These are phyloP conservation scores for Bruguiera parviflora DNA, from an alignment of 345 rosid genomes.

Conservation along the genomic window DNA sequence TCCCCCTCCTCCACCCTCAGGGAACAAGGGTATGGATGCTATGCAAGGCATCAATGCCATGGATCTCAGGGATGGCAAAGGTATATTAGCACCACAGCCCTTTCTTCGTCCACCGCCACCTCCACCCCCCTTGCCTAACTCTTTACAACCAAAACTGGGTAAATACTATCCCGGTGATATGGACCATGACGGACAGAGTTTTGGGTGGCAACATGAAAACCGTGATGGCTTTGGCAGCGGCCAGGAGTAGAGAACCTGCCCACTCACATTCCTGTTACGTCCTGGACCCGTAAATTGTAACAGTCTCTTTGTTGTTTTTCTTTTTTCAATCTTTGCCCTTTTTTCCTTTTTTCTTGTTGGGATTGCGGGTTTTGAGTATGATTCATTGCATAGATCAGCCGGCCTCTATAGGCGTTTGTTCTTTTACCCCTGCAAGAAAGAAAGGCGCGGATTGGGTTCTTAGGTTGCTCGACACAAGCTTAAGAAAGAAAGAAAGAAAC, in stretches of 20 bases:
- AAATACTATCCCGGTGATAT: constrained; percentile 47
- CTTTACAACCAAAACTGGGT: constrained; percentile 49
- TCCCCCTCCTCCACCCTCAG: constrained; percentile 34
- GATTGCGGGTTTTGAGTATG: too few relatives aligned
- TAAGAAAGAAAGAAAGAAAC: too few relatives aligned
- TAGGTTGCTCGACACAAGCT: too few relatives aligned
- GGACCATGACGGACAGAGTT: constrained; percentile 58
- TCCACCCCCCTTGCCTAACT: constrained; percentile 44
- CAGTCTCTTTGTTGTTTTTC: background rate
- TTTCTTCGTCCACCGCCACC: constrained; percentile 43
- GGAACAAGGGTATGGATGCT: constrained; percentile 42
- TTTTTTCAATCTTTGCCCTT: constrained; percentile 31
- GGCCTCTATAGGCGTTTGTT: too few relatives aligned
- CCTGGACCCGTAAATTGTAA: background rate
- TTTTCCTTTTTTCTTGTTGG: too few relatives aligned
- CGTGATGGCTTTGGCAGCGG: constrained; percentile 58
- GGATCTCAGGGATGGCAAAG: constrained; percentile 50
- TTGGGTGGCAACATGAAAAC: constrained; percentile 75
- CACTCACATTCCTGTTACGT: background rate
- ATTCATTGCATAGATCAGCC: too few relatives aligned
- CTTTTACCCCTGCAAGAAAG: too few relatives aligned
- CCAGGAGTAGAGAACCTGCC: constrained; percentile 41
- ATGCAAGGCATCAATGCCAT: constrained; percentile 31
- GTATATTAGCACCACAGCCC: constrained; percentile 48
- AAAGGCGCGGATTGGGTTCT: too few relatives aligned